Evolutionary conservation across 768 basidiomycete genomes (phyloP).

Genomic region (Pisolithus albus): DNA sequence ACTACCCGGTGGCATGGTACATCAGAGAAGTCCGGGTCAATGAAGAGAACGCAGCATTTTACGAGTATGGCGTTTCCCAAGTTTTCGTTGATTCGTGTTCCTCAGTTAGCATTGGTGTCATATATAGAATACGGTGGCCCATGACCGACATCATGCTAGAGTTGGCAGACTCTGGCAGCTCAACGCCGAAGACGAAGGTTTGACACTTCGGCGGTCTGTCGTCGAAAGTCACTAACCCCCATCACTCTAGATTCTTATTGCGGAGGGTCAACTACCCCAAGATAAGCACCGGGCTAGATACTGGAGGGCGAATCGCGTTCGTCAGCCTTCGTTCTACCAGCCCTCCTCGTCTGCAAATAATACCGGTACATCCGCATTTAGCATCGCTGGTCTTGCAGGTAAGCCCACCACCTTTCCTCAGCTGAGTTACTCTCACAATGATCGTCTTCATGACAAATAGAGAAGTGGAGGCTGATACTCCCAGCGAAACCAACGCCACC

Average conservation of each 20-base stretch:
- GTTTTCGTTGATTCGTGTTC: too few relatives aligned
- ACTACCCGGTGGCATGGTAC: conserved; percentile 25
- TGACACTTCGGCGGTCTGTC: too few relatives aligned
- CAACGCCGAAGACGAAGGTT: conserved; percentile 26
- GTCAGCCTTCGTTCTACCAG: conserved; percentile 25
- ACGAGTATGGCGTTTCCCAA: conserved; percentile 16
- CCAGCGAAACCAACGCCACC: conserved; percentile 18
- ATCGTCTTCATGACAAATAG: conserved; percentile 4
- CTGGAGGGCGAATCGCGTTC: conserved; percentile 26
- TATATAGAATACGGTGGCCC: conserved; percentile 25
- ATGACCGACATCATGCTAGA: conserved; percentile 23
- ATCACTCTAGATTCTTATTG: conserved; percentile 14
- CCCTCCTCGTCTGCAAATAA: conserved; percentile 9
- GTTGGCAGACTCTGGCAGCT: conserved; percentile 18
- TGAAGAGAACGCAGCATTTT: conserved; percentile 23
- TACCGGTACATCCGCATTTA: conserved; percentile 7
- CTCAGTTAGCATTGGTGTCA: too few relatives aligned
- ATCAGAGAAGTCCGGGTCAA: conserved; percentile 18
- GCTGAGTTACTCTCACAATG: not conserved
- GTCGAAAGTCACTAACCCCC: too few relatives aligned
- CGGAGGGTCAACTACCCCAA: conserved; percentile 16
- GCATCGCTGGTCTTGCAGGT: conserved; percentile 19
- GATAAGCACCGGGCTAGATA: conserved; percentile 24
- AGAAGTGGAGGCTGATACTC: conserved; percentile 19
- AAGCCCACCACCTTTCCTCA: not conserved